phyloP scores from a whole-genome alignment of 2,329 filamentous ascomycete genomes.

The Aspergillus awamori region DNA sequence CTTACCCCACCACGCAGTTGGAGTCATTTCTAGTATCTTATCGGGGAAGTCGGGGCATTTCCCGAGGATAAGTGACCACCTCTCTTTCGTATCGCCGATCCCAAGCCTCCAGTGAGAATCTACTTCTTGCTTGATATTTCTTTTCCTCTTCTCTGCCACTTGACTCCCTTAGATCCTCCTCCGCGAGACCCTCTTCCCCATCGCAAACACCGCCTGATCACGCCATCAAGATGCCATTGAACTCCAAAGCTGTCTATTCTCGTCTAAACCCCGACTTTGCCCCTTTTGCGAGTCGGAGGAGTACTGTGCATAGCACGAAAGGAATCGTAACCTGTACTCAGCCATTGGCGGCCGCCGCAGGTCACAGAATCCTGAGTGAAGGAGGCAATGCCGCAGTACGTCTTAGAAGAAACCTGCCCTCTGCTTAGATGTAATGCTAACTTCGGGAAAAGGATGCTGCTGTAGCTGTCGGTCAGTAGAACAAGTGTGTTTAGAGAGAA shows the following conservation, averaged over 20 bases:
- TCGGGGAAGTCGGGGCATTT: no score
- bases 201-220: not conserved
- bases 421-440: not conserved
- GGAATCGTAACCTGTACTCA: slow-evolving; percentile 91
- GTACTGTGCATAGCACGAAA: slow-evolving; percentile 89
- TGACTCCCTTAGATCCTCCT: not conserved
- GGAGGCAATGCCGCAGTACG: slow-evolving; percentile 92
- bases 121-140: not conserved
- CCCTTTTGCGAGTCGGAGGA: slow-evolving; percentile 69
- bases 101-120: no score
- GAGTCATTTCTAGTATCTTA: no score
- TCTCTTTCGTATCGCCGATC: not conserved
- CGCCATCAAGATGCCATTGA: slow-evolving; percentile 50
- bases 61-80: not conserved
- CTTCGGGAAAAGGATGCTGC: slow-evolving; percentile 74
- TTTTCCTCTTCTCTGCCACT: not conserved
- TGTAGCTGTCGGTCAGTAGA: slow-evolving; percentile 74
- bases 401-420: slow-evolving; percentile 20
- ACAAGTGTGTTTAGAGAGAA: not conserved
- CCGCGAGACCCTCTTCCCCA: not conserved
- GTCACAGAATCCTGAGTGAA: slow-evolving; percentile 77
- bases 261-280: slow-evolving; percentile 48
- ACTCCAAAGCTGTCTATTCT: slow-evolving; percentile 54
- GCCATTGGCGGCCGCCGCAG: slow-evolving; percentile 84
- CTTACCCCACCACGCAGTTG: no score